phyloP scores from a whole-genome alignment of 164 flowering plant species.

The Annona squamosa region DNA sequence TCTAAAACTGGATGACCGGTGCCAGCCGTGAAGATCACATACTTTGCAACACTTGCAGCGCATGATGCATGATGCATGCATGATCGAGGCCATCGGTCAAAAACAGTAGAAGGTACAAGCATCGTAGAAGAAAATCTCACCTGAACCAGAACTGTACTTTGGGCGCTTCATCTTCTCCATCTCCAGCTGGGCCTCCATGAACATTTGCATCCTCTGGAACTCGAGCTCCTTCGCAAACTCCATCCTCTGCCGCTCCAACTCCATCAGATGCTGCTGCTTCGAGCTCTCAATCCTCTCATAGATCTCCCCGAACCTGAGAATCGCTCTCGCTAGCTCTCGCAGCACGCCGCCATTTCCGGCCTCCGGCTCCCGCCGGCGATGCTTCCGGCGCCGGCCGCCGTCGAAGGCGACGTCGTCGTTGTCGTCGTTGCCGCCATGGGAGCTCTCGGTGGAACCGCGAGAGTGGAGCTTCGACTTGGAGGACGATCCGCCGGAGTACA shows the following conservation, averaged over 20 bases:
- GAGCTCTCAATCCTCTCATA: conserved; percentile 49
- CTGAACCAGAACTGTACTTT: conserved; percentile 18
- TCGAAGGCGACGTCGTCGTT: conserved; percentile 8
- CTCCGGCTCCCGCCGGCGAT: background rate
- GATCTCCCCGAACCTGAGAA: conserved; percentile 43
- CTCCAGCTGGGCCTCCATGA: conserved; percentile 51
- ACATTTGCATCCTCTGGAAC: conserved; percentile 49
- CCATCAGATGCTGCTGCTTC: conserved; percentile 49
- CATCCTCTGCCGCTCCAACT: conserved; percentile 57
- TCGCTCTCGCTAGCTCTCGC: conserved; percentile 45
- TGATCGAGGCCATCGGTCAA: background rate
- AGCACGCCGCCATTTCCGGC: conserved; percentile 11
- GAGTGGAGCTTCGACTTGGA: conserved; percentile 16
- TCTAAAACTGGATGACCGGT: too few relatives aligned
- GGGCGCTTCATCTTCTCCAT: conserved; percentile 41
- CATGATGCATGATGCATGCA: background rate
- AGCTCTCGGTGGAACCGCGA: conserved; percentile 21
- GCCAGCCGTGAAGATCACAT: background rate
- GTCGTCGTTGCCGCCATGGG: conserved; percentile 17
- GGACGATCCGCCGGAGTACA: conserved; percentile 14
- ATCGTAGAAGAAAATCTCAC: conserved; percentile 10
- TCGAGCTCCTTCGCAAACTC: conserved; percentile 53
- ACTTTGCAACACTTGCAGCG: background rate
- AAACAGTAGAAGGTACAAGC: background rate
- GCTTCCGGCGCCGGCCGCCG: conserved; percentile 5